Conservation (phyloP, 768 basidiomycete genomes). For the Pisolithus orientalis region DNA sequence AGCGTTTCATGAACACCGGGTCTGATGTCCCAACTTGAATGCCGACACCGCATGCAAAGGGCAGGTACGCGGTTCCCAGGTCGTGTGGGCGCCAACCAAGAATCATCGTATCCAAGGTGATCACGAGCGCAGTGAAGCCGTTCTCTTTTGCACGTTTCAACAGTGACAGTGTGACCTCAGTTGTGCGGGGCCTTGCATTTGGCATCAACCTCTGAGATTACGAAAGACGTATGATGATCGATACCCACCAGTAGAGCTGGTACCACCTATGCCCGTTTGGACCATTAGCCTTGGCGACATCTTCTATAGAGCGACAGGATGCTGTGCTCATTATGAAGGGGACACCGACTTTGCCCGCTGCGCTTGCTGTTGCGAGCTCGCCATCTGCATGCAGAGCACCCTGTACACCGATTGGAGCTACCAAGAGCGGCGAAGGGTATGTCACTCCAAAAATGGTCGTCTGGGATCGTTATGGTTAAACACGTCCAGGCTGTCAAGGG, state of each 20-base stretch:
- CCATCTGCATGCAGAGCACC: constrained; percentile 65
- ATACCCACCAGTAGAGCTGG: constrained; percentile 69
- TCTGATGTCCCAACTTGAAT: constrained; percentile 65
- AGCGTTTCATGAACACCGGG: constrained; percentile 68
- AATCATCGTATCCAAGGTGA: constrained; percentile 70
- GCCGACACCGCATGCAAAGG: constrained; percentile 61
- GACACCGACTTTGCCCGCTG: constrained; percentile 54
- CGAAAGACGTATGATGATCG: not conserved
- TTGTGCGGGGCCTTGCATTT: constrained; percentile 47
- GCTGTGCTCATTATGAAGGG: constrained; percentile 77
- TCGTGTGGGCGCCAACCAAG: constrained; percentile 79
- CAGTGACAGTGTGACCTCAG: constrained; percentile 59
- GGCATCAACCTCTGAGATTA: not conserved
- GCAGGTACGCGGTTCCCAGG: constrained; percentile 55
- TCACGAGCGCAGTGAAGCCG: constrained; percentile 66
- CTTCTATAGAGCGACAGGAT: constrained; percentile 64
- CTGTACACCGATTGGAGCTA: constrained; percentile 78
- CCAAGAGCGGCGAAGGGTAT: constrained; percentile 52
- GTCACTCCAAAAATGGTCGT: constrained; percentile 67
- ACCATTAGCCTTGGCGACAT: constrained; percentile 69
- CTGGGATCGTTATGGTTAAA: constrained; percentile 25
- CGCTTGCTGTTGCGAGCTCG: constrained; percentile 65
- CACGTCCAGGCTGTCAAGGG: not conserved
- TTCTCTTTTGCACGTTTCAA: constrained; percentile 58
- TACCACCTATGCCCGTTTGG: constrained; percentile 62